These are phyloP conservation scores for Combretum micranthum DNA, from an alignment of 345 rosid genomes.

Conservation along the genomic window DNA sequence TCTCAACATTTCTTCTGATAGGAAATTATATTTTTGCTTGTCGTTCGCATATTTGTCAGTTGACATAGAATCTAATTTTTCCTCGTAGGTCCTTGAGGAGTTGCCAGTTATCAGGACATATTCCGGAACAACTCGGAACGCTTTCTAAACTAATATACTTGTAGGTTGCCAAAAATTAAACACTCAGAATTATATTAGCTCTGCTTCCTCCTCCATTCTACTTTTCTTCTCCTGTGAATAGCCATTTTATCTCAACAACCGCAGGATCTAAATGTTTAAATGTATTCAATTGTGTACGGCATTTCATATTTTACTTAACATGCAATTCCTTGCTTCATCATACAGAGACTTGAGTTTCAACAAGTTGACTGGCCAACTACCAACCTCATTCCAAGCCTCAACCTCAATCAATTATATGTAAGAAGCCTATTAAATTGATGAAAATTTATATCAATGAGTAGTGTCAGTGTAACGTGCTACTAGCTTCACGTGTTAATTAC, in stretches of 20 bases:
- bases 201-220: not conserved
- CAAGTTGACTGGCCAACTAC: constrained; percentile 43
- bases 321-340: not conserved
- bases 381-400: constrained; percentile 29
- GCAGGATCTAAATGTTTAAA: no score
- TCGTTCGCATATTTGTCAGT: not conserved
- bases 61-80: constrained; percentile 1
- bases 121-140: constrained; percentile 34
- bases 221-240: not conserved
- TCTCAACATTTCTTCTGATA: not conserved
- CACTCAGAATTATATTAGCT: not conserved
- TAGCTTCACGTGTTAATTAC: no score
- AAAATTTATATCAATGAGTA: no score
- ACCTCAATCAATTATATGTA: constrained; percentile 29
- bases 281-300: no score
- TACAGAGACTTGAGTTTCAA: constrained; percentile 59
- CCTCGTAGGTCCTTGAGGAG: constrained; percentile 43
- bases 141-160: constrained; percentile 26
- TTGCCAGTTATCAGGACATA: constrained; percentile 30
- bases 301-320: not conserved
- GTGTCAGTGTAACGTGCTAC: no score
- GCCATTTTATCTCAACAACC: no score
- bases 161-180: constrained; percentile 19
- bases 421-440: constrained; percentile 2
- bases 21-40: not conserved